A percentile compares a stretch with the other conserved stretches of the same genome.
Evolutionary conservation across 345 rosid genomes (phyloP).

Genomic region (Aethionema arabicum): DNA sequence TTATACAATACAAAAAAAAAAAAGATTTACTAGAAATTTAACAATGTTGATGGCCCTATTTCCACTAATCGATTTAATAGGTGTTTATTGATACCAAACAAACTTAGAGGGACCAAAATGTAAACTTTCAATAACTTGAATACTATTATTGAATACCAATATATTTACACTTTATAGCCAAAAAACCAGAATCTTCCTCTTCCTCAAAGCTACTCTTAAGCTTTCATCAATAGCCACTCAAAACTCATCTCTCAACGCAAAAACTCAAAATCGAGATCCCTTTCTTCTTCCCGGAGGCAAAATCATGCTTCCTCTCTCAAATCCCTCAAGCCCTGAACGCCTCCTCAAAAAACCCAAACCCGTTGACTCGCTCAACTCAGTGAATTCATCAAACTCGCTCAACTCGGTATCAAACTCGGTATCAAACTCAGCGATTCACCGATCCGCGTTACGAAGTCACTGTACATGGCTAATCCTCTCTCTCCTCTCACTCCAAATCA

Average conservation of each 20-base stretch:
- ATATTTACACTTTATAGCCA: slow-evolving; percentile 5
- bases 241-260: no score
- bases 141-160: background rate
- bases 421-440: slow-evolving; percentile 22
- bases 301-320: slow-evolving; percentile 54
- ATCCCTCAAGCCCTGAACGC: slow-evolving; percentile 44
- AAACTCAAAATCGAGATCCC: no score
- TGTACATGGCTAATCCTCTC: slow-evolving; percentile 62
- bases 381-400: slow-evolving; percentile 43
- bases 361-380: slow-evolving; percentile 27
- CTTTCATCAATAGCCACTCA: no score
- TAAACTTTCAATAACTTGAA: background rate
- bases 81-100: background rate
- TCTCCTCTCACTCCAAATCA: slow-evolving; percentile 59
- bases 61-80: no score
- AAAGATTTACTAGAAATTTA: no score
- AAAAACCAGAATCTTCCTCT: slow-evolving; percentile 32
- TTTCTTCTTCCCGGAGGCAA: no score
- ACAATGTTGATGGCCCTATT: no score
- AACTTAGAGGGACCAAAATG: background rate
- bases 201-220: slow-evolving; percentile 26
- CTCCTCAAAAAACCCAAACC: slow-evolving; percentile 40
- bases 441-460: slow-evolving; percentile 41
- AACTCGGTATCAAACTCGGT: slow-evolving; percentile 29
- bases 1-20: no score